Base-by-base conservation (phyloP, 2,329 filamentous ascomycete species). In the Pyricularia pennisetigena region DNA sequence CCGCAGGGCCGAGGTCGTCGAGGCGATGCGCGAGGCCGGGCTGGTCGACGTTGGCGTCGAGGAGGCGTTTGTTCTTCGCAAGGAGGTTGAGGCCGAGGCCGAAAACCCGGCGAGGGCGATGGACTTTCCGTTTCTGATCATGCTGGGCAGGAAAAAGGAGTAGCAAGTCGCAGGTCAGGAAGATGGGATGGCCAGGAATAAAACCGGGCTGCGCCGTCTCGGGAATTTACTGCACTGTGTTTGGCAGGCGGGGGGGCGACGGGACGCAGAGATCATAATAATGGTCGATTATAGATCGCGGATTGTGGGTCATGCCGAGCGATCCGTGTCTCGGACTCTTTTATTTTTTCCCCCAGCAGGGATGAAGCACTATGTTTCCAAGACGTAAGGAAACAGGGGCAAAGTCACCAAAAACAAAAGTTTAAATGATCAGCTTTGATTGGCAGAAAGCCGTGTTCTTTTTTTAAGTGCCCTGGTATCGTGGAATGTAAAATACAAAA, bases 21-120 rank as follows among this genome's bases (percentile, higher is more conserved):
- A 65, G n/a, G 67, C 84, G 66, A 76, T 87, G 74, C 70, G 74
- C 35, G 78, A 80, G 28, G 81, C 79, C 0, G 83, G 84, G 10
- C 86, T 86, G 69, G 76, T 73, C 26, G 79, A 85, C 67, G 81
- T 85, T 0, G 74, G 73, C 9, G 80, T 86, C 1, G 76, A 80
- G 69, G 75, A 78, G 14, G 83, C 79, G 0, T 87, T 83, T 78
- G 78, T 78, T 41, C 74, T 85, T 77, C 73, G 75, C 4, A 87
- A 87, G 74, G 72, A 76, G 61, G 82, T 86, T 0, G 83, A 85
- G 70, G 75, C 77, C 4, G 76, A 67, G 26, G 68, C 68, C 7
- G 72, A 67, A 2, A 68, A 71, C 61, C 74, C 72, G 5, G 74
- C 74, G 62, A 70, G 70, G 66, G 57, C 3, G n/a, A 75, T 79